Conservation (phyloP, 257 asterid species). For the Solanum okadae region DNA sequence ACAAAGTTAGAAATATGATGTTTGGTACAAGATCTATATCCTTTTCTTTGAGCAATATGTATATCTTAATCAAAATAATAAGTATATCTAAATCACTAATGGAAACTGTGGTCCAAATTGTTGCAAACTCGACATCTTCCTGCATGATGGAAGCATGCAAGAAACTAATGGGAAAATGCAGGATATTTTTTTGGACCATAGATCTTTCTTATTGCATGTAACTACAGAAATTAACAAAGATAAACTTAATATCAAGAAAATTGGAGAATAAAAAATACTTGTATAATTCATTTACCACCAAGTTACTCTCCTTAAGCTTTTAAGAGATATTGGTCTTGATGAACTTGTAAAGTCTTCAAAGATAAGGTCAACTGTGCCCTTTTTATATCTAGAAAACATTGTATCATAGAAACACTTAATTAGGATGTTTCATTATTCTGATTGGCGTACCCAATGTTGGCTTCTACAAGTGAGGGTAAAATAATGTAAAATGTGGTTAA, state of each 20-base stretch:
- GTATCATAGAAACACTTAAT: slow-evolving; percentile 16
- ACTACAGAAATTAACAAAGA: not conserved
- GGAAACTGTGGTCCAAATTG: slow-evolving; percentile 37
- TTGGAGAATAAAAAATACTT: slow-evolving; percentile 27
- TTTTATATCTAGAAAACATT: slow-evolving; percentile 36
- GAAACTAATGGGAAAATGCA: slow-evolving; percentile 23
- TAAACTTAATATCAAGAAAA: slow-evolving; percentile 12
- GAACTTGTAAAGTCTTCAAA: slow-evolving; percentile 20
- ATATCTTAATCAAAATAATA: too few species aligned
- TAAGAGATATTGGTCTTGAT: slow-evolving; percentile 9
- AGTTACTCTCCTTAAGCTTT: slow-evolving; percentile 10
- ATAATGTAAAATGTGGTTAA: slow-evolving; percentile 2
- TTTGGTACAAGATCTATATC: not conserved
- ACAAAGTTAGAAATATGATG: not conserved
- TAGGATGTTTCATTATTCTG: slow-evolving; percentile 16
- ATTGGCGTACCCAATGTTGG: not conserved
- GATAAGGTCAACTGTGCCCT: slow-evolving; percentile 18
- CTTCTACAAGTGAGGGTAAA: slow-evolving; percentile 21
- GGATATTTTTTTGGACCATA: slow-evolving; percentile 41
- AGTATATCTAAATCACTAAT: not conserved
- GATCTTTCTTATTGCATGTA: slow-evolving; percentile 15
- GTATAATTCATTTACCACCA: slow-evolving; percentile 19
- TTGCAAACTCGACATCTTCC: slow-evolving; percentile 30
- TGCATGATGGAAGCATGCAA: slow-evolving; percentile 35
- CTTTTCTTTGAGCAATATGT: not conserved